These are phyloP conservation scores for Trichoderma reesei DNA, from an alignment of 495 filamentous ascomycete species.

Conservation along the genomic window DNA sequence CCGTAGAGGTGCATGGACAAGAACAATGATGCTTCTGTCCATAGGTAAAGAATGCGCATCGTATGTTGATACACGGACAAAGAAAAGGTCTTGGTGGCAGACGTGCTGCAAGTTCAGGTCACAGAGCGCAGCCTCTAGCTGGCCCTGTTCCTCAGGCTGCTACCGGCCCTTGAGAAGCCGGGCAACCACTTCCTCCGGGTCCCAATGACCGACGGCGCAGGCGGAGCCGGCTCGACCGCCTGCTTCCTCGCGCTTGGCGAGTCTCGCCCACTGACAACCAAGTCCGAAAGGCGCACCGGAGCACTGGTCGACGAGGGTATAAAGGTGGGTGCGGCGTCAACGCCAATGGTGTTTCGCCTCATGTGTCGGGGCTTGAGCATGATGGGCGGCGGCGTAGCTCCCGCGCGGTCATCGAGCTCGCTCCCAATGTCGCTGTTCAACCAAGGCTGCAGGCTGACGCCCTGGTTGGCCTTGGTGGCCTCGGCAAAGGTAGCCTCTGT, in stretches of 20 bases:
- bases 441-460: conserved; percentile 23
- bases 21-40: background rate
- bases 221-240: conserved; percentile 3
- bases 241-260: conserved; percentile 10
- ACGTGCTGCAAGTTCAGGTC: background rate
- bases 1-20: background rate
- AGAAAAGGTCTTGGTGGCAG: background rate
- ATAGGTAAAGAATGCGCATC: background rate
- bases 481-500: conserved; percentile 26
- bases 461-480: conserved; percentile 14
- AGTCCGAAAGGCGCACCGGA: background rate
- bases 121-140: conserved; percentile 14
- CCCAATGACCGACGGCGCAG: conserved; percentile 15
- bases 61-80: conserved; percentile 3
- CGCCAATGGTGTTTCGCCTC: conserved; percentile 12
- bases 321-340: background rate
- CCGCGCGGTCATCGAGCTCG: conserved; percentile 22
- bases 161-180: conserved; percentile 25
- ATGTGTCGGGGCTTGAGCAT: conserved; percentile 25
- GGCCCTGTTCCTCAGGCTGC: conserved; percentile 22
- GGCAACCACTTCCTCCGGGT: conserved; percentile 30
- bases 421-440: conserved; percentile 16
- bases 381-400: conserved; percentile 39
- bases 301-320: background rate
- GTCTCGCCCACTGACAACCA: background rate